Evolutionary conservation across 306 rosid species (phyloP), one percentile per base, ranked within the genome.

Genomic region (Trichosanthes truncata): DNA sequence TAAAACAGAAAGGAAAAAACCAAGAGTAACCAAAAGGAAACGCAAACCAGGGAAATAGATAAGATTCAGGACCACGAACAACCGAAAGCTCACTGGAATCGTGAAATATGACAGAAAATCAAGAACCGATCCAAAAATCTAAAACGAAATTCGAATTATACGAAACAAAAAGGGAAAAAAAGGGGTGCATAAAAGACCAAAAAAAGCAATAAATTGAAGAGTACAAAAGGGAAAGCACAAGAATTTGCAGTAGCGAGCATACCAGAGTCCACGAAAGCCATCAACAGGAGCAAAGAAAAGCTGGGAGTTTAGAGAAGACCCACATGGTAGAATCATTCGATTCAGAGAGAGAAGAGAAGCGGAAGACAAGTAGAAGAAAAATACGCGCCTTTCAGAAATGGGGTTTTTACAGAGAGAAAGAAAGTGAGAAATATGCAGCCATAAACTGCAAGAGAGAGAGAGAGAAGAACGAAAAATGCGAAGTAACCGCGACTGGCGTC

Each of bases 221-320:
- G 46, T 31, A 56, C 51, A 11, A 67, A 80, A 83, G 76, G 23
- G 61, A 43, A 36, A 15, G 36, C 23, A 25, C 17, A 80, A 53
- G 40, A 25, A 76, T 8, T 72, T 7, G 63, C 43, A 46, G 5
- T 0, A 49, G 68, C 75, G 67, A 76, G 81, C 66, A 76, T 63
- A 78, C 76, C 43, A 45, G 77, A 80, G 82, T 65, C 60, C 21
- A 82, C 43, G 77, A 73, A 79, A 81, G 82, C 73, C 82, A 85
- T 46, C 78, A 84, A 40, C 31, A 76, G 81, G 10, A 18, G 78
- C 74, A 83, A 14, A 18, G 25, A 25, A 45, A 82, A 86, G 78
- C 76, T 78, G 84, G 85, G 86, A 84, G 56, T 86, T 82, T 74
- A 88, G 87, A 69, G 67, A 87, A 20, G 84, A 81, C 77, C 81